phyloP scores from a whole-genome alignment of 305 asterid species.

The Fraxinus ornus region DNA sequence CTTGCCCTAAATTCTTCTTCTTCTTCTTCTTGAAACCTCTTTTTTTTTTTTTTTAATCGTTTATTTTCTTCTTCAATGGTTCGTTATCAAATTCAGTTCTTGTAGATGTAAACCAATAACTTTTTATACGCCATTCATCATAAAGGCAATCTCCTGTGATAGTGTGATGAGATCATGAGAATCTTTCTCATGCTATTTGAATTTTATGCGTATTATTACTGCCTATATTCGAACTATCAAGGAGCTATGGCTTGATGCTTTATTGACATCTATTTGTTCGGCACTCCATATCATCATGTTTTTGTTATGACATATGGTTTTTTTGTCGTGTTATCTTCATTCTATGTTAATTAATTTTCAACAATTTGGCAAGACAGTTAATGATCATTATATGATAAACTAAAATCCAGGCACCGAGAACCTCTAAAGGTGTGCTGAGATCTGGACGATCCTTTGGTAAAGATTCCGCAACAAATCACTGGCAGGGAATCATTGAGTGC shows the following conservation, averaged over 20 bases:
- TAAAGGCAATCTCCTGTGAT: not conserved
- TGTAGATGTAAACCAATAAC: not conserved
- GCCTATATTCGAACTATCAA: not conserved
- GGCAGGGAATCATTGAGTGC: conserved; percentile 91
- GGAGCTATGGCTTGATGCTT: not conserved
- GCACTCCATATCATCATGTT: not conserved
- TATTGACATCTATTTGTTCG: not conserved
- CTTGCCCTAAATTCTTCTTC: not conserved
- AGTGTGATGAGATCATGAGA: no score
- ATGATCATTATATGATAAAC: conserved; percentile 1
- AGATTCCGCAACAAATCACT: conserved; percentile 76
- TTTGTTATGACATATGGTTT: not conserved
- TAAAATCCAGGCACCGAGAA: conserved; percentile 85
- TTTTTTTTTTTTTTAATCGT: no score
- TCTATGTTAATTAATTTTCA: not conserved
- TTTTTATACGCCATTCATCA: not conserved
- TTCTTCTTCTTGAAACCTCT: not conserved
- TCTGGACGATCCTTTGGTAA: conserved; percentile 90
- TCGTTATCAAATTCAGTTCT: not conserved
- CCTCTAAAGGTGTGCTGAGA: conserved; percentile 83
- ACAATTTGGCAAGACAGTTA: not conserved
- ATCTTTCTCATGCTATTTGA: not conserved
- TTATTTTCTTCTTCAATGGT: not conserved
- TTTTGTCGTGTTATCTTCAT: not conserved
- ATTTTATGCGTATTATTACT: not conserved